A percentile compares a stretch with the other conserved stretches of the same genome.
These are phyloP conservation scores for Chalaropsis ovoidea DNA, from an alignment of 2,329 filamentous ascomycete genomes.

Conservation along the genomic window DNA sequence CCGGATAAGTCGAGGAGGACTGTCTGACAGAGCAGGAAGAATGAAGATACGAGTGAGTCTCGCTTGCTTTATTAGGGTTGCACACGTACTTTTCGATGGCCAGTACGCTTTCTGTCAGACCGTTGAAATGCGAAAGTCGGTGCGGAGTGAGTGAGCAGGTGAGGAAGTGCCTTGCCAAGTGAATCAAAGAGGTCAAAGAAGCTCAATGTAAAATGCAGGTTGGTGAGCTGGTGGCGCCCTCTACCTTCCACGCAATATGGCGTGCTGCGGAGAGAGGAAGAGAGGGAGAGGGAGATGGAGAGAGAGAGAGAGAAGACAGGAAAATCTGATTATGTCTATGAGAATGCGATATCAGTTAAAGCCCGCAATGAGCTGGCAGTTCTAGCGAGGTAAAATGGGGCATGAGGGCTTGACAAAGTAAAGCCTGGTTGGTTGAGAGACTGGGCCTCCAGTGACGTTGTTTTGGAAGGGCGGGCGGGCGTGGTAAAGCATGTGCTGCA, in stretches of 20 bases:
- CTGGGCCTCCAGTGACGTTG: not conserved
- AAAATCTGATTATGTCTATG: not conserved
- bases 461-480: not conserved
- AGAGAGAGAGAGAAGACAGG: not conserved
- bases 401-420: not conserved
- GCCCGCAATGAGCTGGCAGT: constrained; percentile 9
- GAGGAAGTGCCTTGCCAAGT: not conserved
- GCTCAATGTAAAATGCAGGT: not conserved
- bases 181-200: not conserved
- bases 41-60: constrained; percentile 3
- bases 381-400: constrained; percentile 10
- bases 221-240: not conserved
- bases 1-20: constrained; percentile 2
- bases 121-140: not conserved
- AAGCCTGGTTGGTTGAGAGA: not conserved
- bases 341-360: constrained; percentile 9
- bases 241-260: not conserved
- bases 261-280: not conserved
- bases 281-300: not conserved
- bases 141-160: not conserved
- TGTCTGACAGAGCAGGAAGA: constrained; percentile 17
- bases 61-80: constrained; percentile 5
- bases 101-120: not conserved
- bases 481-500: not conserved
- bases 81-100: constrained; percentile 13